phyloP scores from a whole-genome alignment of 106 monocot genomes.

The Alisma plantagoaquatica region DNA sequence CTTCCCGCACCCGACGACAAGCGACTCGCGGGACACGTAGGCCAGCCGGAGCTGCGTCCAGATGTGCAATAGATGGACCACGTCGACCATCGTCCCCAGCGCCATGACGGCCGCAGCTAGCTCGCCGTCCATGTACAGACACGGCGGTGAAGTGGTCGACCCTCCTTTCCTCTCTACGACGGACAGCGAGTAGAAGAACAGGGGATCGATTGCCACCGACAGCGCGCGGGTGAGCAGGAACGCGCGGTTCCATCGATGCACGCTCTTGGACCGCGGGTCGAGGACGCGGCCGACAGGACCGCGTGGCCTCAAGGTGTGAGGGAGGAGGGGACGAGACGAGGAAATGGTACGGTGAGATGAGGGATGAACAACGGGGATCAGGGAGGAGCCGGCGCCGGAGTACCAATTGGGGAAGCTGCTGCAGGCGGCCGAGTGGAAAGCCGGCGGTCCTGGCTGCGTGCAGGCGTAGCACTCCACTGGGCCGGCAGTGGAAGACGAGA shows the following conservation, averaged over 20 bases:
- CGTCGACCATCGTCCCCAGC: constrained; percentile 51
- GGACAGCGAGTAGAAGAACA: constrained; percentile 88
- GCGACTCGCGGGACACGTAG: constrained; percentile 83
- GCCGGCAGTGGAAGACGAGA: too few species aligned
- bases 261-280: constrained; percentile 62
- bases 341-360: too few species aligned
- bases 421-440: constrained; percentile 19
- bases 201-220: constrained; percentile 68
- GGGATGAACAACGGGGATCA: constrained; percentile 77
- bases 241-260: constrained; percentile 66
- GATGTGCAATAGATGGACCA: constrained; percentile 42
- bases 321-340: too few species aligned
- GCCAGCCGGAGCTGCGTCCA: constrained; percentile 72
- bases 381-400: constrained; percentile 72
- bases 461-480: constrained; percentile 28
- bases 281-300: constrained; percentile 73
- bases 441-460: constrained; percentile 13
- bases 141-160: too few species aligned
- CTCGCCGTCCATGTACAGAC: constrained; percentile 45
- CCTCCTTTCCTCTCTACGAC: constrained; percentile 31
- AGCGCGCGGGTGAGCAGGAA: constrained; percentile 58
- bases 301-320: too few species aligned
- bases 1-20: constrained; percentile 86
- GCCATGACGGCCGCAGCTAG: constrained; percentile 33
- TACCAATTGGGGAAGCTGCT: constrained; percentile 41